Evolutionary conservation across 2,329 filamentous ascomycete genomes (phyloP), one percentile per base, ranked within the genome.

Genomic region (Verticillium nubilum): DNA sequence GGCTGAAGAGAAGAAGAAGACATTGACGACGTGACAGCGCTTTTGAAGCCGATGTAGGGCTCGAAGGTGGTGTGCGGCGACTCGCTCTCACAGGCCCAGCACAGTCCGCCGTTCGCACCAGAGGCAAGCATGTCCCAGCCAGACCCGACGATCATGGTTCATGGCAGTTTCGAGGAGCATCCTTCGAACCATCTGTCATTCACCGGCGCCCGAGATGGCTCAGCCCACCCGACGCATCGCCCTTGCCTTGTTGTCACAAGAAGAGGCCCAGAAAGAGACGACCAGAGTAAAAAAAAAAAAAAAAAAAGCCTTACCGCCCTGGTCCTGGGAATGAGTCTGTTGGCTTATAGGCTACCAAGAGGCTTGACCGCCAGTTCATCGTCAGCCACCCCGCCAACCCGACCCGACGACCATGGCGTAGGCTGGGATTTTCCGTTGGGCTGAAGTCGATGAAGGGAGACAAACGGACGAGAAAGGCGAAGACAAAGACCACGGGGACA

Each of bases 301-400:
- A n/a, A n/a, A n/a, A n/a, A n/a, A n/a, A 65, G 65, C 63, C 59
- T 57, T 63, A 59, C 59, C 58, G 62, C 65, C 65, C 64, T 66
- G 67, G 65, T 68, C 65, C 65, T 66, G 58, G 62, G 56, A 23
- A 47, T 57, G 58, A 57, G 54, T 60, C 58, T 64, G 66, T 65
- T 66, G 67, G 65, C 65, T 64, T 62, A n/a, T n/a, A 61, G 52
- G 52, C 61, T 64, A 65, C 63, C 63, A 70, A 70, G 68, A 71
- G 69, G 70, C 67, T 70, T 80, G 78, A 80, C 78, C 78, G 78
- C 78, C 77, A 80, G 75, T 80, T 80, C 74, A 74, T 74, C 71
- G 69, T 62, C 64, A 67, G 66, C 61, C 62, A 54, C 54, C 57
- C 50, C 54, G 54, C 57, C 61, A 59, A 55, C 26, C 59, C 57